phyloP scores from a whole-genome alignment of 306 rosid genomes.

The Glycine latifolia region DNA sequence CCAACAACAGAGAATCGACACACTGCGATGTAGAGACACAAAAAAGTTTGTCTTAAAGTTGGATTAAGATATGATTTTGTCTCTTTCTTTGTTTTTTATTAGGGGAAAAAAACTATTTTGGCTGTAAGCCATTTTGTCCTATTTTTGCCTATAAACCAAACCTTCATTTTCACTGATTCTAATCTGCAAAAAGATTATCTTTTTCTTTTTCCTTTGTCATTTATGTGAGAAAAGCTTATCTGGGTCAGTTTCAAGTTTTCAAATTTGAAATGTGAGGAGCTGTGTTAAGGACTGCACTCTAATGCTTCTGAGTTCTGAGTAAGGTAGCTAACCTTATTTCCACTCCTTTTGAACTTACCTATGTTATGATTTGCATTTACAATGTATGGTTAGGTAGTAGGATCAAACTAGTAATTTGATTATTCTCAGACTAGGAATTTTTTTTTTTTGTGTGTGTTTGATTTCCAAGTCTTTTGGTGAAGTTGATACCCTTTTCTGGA shows the following conservation, averaged over 20 bases:
- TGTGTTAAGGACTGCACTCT: neutral
- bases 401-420: neutral
- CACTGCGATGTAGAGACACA: constrained; percentile 30
- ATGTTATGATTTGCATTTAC: constrained; percentile 40
- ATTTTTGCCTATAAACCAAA: constrained; percentile 2
- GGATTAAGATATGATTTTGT: constrained; percentile 31
- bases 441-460: too few relatives aligned
- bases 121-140: constrained; percentile 26
- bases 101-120: neutral
- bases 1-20: constrained; percentile 31
- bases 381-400: neutral
- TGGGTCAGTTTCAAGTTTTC: constrained; percentile 35
- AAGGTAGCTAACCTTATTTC: neutral
- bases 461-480: too few relatives aligned
- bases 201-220: neutral
- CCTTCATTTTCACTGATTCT: constrained; percentile 37
- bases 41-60: constrained; percentile 21
- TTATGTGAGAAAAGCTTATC: constrained; percentile 15
- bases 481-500: too few relatives aligned
- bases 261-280: constrained; percentile 11
- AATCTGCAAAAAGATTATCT: neutral
- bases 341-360: constrained; percentile 1
- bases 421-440: too few relatives aligned
- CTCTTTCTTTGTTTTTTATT: neutral
- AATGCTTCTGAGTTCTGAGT: constrained; percentile 34